Percentiles rank a stretch among this genome's conserved stretches.
phyloP scores from a whole-genome alignment of 2,329 filamentous ascomycete species.

The Raffaelea arxii region DNA sequence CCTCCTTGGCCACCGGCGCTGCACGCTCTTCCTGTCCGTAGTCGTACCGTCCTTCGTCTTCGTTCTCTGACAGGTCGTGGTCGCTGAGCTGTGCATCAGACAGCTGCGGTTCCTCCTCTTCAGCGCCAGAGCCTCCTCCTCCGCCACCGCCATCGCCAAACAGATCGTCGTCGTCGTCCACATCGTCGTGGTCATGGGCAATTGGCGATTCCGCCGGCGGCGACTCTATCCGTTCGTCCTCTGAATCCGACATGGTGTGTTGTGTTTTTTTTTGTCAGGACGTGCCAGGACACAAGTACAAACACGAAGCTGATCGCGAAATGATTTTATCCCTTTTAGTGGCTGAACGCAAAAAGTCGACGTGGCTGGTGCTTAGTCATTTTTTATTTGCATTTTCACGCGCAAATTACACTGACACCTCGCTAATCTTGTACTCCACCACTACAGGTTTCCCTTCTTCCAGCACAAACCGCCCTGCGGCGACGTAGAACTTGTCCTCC shows the following conservation, averaged over 20 bases:
- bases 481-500: constrained; percentile 30
- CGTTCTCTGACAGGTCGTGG: constrained; percentile 46
- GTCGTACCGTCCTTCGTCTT: constrained; percentile 25
- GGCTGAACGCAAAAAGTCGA: background rate
- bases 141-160: constrained; percentile 21
- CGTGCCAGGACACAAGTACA: no score
- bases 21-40: constrained; percentile 34
- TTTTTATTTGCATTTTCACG: background rate
- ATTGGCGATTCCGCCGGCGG: constrained; percentile 6
- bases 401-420: constrained; percentile 19
- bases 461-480: constrained; percentile 30
- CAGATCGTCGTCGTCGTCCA: constrained; percentile 11
- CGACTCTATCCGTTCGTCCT: constrained; percentile 10
- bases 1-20: constrained; percentile 38
- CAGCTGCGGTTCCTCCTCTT: constrained; percentile 51
- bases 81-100: constrained; percentile 55
- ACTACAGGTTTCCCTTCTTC: constrained; percentile 25
- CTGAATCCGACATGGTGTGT: constrained; percentile 13
- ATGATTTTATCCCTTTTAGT: no score
- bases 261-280: no score
- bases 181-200: constrained; percentile 5
- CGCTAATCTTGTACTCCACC: constrained; percentile 36
- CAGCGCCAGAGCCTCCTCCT: constrained; percentile 51
- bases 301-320: no score
- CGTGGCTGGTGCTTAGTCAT: background rate